Percentiles rank a stretch among this genome's conserved stretches.
Evolutionary conservation across 2,329 filamentous ascomycete species (phyloP).

Genomic region (Helotiales sp.): DNA sequence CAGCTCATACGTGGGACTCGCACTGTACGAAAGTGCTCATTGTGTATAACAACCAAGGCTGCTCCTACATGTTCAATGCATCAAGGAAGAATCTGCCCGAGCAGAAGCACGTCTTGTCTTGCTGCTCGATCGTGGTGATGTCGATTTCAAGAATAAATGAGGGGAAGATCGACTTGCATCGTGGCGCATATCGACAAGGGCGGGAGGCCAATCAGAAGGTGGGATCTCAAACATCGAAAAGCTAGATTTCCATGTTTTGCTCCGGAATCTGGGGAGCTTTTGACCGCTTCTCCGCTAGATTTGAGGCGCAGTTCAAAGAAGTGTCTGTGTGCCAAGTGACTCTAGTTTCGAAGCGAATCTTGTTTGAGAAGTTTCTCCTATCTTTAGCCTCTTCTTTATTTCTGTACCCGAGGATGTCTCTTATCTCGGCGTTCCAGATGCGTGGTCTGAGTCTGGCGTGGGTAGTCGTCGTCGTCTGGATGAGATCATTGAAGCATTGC

Average conservation of each 20-base stretch:
- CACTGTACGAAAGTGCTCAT: background rate
- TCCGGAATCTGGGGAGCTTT: background rate
- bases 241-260: conserved; percentile 3
- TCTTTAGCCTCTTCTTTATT: background rate
- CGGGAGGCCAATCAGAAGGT: background rate
- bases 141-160: background rate
- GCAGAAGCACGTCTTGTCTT: too few relatives aligned
- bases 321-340: background rate
- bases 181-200: background rate
- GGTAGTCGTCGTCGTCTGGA: background rate
- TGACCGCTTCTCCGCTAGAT: background rate
- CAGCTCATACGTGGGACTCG: background rate
- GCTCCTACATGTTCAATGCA: background rate
- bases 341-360: too few relatives aligned
- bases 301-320: background rate
- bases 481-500: background rate
- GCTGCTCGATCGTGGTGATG: background rate
- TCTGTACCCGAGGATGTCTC: too few relatives aligned
- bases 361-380: background rate
- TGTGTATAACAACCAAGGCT: background rate
- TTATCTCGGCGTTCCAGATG: background rate
- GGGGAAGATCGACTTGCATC: background rate
- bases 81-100: background rate
- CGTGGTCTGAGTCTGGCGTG: too few relatives aligned
- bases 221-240: conserved; percentile 1